Conservation (phyloP, 2,329 filamentous ascomycete genomes). For the Botrytis deweyae region DNA sequence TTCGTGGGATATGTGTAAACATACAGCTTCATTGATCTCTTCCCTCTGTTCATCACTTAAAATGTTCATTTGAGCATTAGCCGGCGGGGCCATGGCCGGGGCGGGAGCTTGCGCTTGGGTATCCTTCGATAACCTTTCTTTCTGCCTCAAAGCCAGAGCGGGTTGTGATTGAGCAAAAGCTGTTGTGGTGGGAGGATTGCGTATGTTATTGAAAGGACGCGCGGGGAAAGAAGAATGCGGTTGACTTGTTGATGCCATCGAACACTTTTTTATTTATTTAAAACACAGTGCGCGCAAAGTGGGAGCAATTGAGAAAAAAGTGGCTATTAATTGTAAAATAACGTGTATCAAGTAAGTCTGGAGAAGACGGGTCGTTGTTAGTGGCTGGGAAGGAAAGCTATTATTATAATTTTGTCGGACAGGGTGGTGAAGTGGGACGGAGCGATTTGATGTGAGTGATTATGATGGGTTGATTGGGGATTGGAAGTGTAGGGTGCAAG, state of each 20-base stretch:
- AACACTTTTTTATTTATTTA: conserved; percentile 3
- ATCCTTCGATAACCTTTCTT: conserved; percentile 34
- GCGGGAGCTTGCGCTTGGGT: conserved; percentile 19
- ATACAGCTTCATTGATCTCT: conserved; percentile 89
- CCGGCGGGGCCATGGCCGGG: conserved; percentile 22
- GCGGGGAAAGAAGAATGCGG: conserved; percentile 53
- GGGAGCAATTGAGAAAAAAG: conserved; percentile 12
- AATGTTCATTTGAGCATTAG: conserved; percentile 38
- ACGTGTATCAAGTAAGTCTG: conserved; percentile 6
- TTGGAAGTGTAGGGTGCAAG: not conserved
- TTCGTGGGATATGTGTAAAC: conserved; percentile 39
- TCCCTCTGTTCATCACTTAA: conserved; percentile 86
- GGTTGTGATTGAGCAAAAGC: conserved; percentile 41
- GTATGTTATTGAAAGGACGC: conserved; percentile 39
- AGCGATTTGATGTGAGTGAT: not conserved
- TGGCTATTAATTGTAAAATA: conserved; percentile 9
- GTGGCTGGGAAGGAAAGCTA: conserved; percentile 7
- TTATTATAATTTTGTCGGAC: conserved; percentile 15
- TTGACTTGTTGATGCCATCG: conserved; percentile 47
- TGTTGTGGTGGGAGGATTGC: conserved; percentile 35
- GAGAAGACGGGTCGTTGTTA: not conserved
- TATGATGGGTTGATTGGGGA: conserved; percentile 7
- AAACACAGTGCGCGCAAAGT: conserved; percentile 7
- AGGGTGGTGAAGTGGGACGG: conserved; percentile 15
- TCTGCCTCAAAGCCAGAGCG: conserved; percentile 34